These are phyloP conservation scores for Apiospora arundinis DNA, from an alignment of 2,329 filamentous ascomycete species.

Conservation along the genomic window DNA sequence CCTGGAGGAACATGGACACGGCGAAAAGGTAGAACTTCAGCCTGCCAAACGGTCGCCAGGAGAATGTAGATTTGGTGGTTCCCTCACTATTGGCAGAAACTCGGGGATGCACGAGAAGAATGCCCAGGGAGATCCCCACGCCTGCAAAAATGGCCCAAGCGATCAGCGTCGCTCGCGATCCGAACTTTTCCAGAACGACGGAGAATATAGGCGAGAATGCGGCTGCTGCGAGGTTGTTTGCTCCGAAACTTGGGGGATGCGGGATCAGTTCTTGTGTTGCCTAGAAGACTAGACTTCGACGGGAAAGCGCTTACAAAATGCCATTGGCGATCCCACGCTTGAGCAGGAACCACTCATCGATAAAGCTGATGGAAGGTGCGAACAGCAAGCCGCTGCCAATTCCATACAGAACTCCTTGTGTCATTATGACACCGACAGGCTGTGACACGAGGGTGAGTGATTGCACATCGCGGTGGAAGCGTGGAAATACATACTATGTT, in stretches of 20 bases:
- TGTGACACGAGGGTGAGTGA: too few relatives aligned
- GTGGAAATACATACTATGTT: not conserved
- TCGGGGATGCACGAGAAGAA: conserved; percentile 1
- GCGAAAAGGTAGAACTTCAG: conserved; percentile 7
- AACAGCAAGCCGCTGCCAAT: not conserved
- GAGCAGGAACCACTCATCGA: conserved; percentile 19
- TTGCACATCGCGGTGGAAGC: not conserved
- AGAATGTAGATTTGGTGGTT: not conserved
- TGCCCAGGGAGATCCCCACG: conserved; percentile 8
- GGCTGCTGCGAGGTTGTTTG: too few relatives aligned
- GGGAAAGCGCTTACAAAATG: conserved; percentile 6
- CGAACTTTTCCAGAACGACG: too few relatives aligned
- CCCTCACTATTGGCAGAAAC: not conserved
- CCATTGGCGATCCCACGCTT: conserved; percentile 11
- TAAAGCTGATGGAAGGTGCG: conserved; percentile 12
- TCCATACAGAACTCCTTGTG: not conserved
- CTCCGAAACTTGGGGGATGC: too few relatives aligned
- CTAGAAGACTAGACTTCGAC: too few relatives aligned
- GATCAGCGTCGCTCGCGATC: conserved; percentile 4
- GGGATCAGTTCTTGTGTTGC: too few relatives aligned
- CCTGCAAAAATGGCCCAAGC: conserved; percentile 17
- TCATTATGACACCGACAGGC: too few relatives aligned
- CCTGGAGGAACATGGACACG: conserved; percentile 18
- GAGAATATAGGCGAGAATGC: too few relatives aligned
- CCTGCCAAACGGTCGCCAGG: conserved; percentile 7